phyloP scores from a whole-genome alignment of 805 yeast species.

The Metschnikowia kofuensis region DNA sequence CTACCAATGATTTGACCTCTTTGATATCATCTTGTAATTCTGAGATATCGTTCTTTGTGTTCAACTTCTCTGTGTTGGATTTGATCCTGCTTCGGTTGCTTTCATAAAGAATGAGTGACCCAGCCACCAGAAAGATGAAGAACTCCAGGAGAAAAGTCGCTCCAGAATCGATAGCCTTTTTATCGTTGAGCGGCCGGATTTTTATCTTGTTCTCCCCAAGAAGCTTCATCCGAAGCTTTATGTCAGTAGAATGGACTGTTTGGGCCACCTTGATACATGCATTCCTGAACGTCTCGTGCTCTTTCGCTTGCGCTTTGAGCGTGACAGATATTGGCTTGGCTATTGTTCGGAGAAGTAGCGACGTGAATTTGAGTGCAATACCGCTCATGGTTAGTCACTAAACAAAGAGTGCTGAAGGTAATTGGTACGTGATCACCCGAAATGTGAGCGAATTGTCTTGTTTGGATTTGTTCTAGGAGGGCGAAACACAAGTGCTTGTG shows the following conservation, averaged over 20 bases:
- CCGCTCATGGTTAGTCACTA: slow-evolving; percentile 55
- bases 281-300: slow-evolving; percentile 59
- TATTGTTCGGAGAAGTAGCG: slow-evolving; percentile 68
- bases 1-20: slow-evolving; percentile 38
- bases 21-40: slow-evolving; percentile 70
- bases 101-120: slow-evolving; percentile 70
- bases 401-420: neutral
- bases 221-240: slow-evolving; percentile 56
- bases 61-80: slow-evolving; percentile 58
- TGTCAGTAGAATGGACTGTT: slow-evolving; percentile 62
- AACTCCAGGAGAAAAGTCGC: slow-evolving; percentile 76
- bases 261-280: slow-evolving; percentile 73
- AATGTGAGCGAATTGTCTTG: no score
- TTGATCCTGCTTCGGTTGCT: slow-evolving; percentile 64
- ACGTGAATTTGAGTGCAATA: slow-evolving; percentile 68
- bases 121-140: slow-evolving; percentile 78
- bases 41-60: slow-evolving; percentile 68
- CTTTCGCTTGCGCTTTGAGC: slow-evolving; percentile 71
- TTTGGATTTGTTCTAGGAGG: no score
- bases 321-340: slow-evolving; percentile 77
- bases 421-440: neutral
- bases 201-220: slow-evolving; percentile 51
- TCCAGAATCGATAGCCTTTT: slow-evolving; percentile 78
- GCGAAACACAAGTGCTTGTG: no score
- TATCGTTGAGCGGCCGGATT: slow-evolving; percentile 77